phyloP scores from a whole-genome alignment of 163 green algal genomes.

The Chlamydomonas reinhardtii region DNA sequence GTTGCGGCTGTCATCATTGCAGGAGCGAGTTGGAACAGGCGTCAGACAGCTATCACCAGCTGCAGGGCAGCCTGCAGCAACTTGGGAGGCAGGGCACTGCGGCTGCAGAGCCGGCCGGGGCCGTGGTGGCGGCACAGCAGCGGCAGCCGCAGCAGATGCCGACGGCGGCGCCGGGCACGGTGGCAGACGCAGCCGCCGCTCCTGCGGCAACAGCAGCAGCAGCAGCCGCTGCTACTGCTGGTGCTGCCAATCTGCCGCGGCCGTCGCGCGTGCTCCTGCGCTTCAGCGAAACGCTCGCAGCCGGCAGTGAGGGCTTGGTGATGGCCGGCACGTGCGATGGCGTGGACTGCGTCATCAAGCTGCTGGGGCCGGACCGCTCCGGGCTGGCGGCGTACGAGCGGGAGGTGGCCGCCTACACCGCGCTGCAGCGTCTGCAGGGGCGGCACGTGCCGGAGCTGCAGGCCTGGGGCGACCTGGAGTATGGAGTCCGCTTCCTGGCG shows the following conservation, averaged over 20 bases:
- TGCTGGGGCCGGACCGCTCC: not conserved
- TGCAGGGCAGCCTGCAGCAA: not conserved
- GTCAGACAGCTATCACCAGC: not conserved
- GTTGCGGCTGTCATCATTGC: too few relatives aligned
- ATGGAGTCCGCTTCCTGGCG: not conserved
- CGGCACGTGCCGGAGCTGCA: not conserved
- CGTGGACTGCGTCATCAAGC: not conserved
- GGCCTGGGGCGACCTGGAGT: not conserved
- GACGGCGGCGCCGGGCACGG: not conserved
- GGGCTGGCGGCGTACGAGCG: not conserved
- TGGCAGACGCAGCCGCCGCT: not conserved
- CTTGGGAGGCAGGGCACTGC: not conserved
- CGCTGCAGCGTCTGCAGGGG: not conserved
- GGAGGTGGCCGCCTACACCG: not conserved
- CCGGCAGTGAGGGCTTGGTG: not conserved
- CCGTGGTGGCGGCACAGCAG: not conserved
- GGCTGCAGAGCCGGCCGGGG: not conserved
- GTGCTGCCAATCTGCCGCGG: not conserved
- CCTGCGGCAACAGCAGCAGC: too few relatives aligned
- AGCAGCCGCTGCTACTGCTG: not conserved
- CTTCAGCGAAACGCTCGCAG: not conserved
- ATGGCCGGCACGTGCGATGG: not conserved
- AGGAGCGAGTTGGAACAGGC: too few relatives aligned
- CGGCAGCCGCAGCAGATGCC: not conserved
- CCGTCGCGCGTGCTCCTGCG: not conserved